Conservation (phyloP, 768 basidiomycete species). For the Cyathus striatus region DNA sequence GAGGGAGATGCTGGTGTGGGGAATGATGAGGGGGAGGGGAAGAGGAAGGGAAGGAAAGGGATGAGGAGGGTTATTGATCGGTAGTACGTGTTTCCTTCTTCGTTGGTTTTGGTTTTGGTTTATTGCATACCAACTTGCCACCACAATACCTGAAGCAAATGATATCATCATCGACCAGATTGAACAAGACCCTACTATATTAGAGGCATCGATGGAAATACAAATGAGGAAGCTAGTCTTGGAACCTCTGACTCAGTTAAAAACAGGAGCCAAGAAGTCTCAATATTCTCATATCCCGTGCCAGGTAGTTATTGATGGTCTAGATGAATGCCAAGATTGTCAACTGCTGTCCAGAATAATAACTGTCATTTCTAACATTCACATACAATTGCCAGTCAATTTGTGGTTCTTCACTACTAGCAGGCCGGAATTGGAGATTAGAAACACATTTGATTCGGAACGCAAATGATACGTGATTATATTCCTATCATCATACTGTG, state of each 20-base stretch:
- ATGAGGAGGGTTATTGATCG: slow-evolving; percentile 43
- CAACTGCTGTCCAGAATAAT: slow-evolving; percentile 6
- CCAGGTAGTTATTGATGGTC: slow-evolving; percentile 13
- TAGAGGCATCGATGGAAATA: background rate
- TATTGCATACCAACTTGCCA: slow-evolving; percentile 4
- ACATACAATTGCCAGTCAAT: slow-evolving; percentile 15
- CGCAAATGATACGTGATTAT: no score
- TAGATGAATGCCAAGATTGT: slow-evolving; percentile 12
- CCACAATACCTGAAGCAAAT: background rate
- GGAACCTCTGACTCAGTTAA: background rate
- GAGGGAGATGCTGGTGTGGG: background rate
- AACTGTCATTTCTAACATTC: slow-evolving; percentile 13
- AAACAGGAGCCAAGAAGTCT: background rate
- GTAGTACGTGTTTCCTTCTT: slow-evolving; percentile 33
- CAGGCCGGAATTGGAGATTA: slow-evolving; percentile 19
- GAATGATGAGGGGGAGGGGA: background rate
- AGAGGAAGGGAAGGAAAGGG: slow-evolving; percentile 32
- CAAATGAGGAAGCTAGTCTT: background rate
- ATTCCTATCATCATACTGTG: no score
- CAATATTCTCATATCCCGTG: background rate
- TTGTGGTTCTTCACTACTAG: slow-evolving; percentile 21
- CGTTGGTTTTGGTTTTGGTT: no score
- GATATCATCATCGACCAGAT: background rate
- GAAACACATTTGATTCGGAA: slow-evolving; percentile 3
- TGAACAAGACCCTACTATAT: background rate